A percentile compares a stretch with the other conserved stretches of the same genome.
Conservation (phyloP, 2,329 filamentous ascomycete genomes). For the Magnaporthales sp. region DNA sequence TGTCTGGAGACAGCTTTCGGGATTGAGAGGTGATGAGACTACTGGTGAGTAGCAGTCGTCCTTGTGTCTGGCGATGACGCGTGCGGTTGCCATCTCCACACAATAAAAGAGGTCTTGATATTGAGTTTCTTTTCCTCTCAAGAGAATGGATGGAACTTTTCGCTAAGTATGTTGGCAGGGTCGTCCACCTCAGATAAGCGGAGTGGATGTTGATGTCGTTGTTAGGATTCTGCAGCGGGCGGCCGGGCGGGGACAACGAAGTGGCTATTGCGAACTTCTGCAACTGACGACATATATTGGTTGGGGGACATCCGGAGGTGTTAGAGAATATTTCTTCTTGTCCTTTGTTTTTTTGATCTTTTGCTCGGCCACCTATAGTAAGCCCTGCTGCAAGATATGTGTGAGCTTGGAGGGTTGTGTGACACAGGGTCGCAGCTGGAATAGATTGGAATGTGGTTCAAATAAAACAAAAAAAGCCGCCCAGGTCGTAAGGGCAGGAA, state of each 20-base stretch:
- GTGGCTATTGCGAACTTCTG: neutral
- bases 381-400: neutral
- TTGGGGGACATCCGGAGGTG: neutral
- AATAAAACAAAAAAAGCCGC: neutral
- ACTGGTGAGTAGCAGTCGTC: slow-evolving; percentile 7
- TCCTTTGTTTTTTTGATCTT: neutral
- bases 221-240: neutral
- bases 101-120: neutral
- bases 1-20: slow-evolving; percentile 9
- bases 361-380: neutral
- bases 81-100: neutral
- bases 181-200: neutral
- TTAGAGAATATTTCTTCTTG: neutral
- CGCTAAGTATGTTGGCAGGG: neutral
- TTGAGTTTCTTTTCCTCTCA: neutral
- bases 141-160: neutral
- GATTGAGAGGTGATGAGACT: slow-evolving; percentile 12
- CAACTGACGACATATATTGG: neutral
- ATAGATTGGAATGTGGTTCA: slow-evolving; percentile 1
- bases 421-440: neutral
- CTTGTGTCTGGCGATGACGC: slow-evolving; percentile 4
- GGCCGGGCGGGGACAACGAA: neutral
- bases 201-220: neutral
- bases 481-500: neutral
- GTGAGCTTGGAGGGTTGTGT: neutral